Evolutionary conservation across 1,284 basidiomycete species (phyloP), one percentile per base, ranked within the genome.

Genomic region (Malassezia globosa): DNA sequence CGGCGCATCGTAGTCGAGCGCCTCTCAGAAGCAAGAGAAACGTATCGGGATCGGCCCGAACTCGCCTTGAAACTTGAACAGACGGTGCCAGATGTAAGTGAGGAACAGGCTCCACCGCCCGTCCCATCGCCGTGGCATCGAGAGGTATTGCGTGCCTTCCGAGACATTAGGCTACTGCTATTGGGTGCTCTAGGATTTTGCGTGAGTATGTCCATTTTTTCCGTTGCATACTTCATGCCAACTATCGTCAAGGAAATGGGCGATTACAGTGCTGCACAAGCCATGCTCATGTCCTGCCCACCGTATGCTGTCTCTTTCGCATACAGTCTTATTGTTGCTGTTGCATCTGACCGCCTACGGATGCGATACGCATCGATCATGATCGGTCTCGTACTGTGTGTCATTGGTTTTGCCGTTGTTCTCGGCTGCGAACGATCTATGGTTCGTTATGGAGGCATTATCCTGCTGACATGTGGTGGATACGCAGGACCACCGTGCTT

Each of bases 251-350:
- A 57, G 26, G 42, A 42, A 11, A 51, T 65, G 10, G 53, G 53
- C 24, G 52, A 48, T 16, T 49, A 59, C 14, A 58, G 59, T 1
- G 46, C 48, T 10, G 37, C 46, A 13, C 48, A 61, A 31, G 40
- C 55, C 19, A 61, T 61, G 55, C 58, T 68, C 36, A 59, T 66
- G 23, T 59, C 62, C 19, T 59, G 58, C 11, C 66, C 66, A 1
- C 66, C 66, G 2, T 65, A 52, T 16, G 55, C 59, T 3, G 55
- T 56, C 16, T 58, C 63, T 14, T 69, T 66, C 43, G 35, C 64
- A 26, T 55, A 61, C 36, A 54, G 56, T 0, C 29, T 65, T 24
- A 24, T 40, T 4, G 50, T 64, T 8, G 63, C 60, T 5, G 31
- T 69, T 22, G 36, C 60, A 13, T 61, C 66, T 3, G 64, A 66